Base-by-base conservation (phyloP, 345 rosid genomes). In the Bretschneidera sinensis region DNA sequence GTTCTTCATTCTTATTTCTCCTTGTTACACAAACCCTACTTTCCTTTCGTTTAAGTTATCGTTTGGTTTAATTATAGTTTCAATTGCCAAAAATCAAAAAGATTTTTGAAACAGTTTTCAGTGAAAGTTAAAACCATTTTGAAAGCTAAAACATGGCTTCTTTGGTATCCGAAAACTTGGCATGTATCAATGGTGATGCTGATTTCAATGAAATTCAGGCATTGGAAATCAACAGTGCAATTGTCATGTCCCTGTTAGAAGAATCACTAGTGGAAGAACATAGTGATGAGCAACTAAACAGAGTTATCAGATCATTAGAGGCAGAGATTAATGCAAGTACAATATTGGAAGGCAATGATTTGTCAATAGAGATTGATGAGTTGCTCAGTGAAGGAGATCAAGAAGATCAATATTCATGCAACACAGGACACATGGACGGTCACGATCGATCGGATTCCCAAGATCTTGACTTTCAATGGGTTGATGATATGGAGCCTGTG, bases 271-370 rank as follows among this genome's bases (percentile, higher is more conserved):
- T 62, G 0, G 86, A 79, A 23, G 79, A 69, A 9, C 61, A 54
- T 31, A 78, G 73, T n/a, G 80, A 74, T 19, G 81, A 77, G 57
- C 75, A 67, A 53, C 9, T 81, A 49, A 69, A 79, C 22, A 51
- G 75, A 15, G 72, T 79, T 24, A 84, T 84, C 47, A 76, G 68
- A 52, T 81, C 86, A 8, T 57, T 81, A 21, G 84, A 79, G 61
- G 81, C 78, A 10, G 86, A 79, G 78, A 75, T 81, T 63, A 70
- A 77, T 63, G 63, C 51, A 31, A 65, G 54, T 4, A 20, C 17
- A 48, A 22, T n/a, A n/a, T n/a, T 39, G 17, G 71, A 63, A 9
- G 58, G 25, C 6, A 3, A 14, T 2, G 54, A 45, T 54, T 25
- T 17, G 8, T 11, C 8, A 6, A 59, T 28, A 47, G 55, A 21